Conservation (phyloP, 768 basidiomycete species). For the Suillus subalutaceus region DNA sequence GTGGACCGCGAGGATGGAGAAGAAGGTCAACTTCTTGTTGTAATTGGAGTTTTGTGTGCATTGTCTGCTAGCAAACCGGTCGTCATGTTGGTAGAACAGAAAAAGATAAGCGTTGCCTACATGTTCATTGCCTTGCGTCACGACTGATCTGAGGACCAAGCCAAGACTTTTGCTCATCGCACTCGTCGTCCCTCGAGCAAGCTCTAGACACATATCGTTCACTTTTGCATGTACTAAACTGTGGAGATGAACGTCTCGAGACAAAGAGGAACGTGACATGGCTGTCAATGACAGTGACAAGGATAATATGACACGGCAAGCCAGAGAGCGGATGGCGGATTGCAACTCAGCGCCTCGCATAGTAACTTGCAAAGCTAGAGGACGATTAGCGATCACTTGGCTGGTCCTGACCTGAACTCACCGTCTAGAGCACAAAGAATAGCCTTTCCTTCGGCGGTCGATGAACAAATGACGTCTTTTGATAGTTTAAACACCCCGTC, state of each 20-base stretch:
- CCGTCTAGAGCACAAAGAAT: slow-evolving; percentile 61
- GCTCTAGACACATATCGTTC: slow-evolving; percentile 48
- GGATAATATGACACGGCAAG: slow-evolving; percentile 59
- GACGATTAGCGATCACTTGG: not conserved
- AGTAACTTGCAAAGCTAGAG: slow-evolving; percentile 51
- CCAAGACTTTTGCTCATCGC: slow-evolving; percentile 64
- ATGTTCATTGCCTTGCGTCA: slow-evolving; percentile 25
- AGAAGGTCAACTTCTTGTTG: slow-evolving; percentile 57
- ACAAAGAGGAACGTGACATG: slow-evolving; percentile 56
- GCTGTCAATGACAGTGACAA: slow-evolving; percentile 58
- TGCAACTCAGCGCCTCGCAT: slow-evolving; percentile 55
- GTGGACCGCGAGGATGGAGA: slow-evolving; percentile 80
- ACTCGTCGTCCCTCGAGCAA: slow-evolving; percentile 56
- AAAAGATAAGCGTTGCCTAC: slow-evolving; percentile 28
- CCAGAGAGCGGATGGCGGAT: slow-evolving; percentile 57
- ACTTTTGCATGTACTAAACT: slow-evolving; percentile 46
- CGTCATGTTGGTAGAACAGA: not conserved
- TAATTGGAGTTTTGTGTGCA: slow-evolving; percentile 18
- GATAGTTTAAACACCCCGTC: slow-evolving; percentile 67
- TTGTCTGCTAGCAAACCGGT: slow-evolving; percentile 19
- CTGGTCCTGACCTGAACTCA: slow-evolving; percentile 33
- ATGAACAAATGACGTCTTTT: slow-evolving; percentile 50
- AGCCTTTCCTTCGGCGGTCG: slow-evolving; percentile 51
- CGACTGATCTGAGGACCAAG: slow-evolving; percentile 51
- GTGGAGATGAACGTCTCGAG: slow-evolving; percentile 54